These are phyloP conservation scores for Dactylellina parvicollis DNA, from an alignment of 2,329 filamentous ascomycete genomes.

Conservation along the genomic window DNA sequence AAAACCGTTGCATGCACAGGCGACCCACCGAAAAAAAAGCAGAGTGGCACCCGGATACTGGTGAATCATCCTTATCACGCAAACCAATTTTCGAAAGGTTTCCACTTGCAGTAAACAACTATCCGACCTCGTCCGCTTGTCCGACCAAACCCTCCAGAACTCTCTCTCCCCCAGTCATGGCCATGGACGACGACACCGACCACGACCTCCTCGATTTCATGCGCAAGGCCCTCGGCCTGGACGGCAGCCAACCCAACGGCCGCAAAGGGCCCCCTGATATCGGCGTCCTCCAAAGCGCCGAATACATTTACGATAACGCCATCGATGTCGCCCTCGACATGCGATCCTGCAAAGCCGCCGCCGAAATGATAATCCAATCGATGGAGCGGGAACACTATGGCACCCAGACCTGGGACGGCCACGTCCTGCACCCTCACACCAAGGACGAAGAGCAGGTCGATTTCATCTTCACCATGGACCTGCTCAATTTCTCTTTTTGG, in stretches of 20 bases:
- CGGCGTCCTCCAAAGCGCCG: slow-evolving; percentile 80
- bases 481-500: slow-evolving; percentile 98
- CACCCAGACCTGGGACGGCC: slow-evolving; percentile 83
- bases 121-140: too few relatives aligned
- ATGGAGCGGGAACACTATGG: slow-evolving; percentile 89
- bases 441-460: slow-evolving; percentile 82
- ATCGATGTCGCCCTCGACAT: slow-evolving; percentile 92
- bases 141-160: too few relatives aligned
- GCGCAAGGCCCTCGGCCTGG: slow-evolving; percentile 56
- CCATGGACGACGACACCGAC: slow-evolving; percentile 57
- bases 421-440: slow-evolving; percentile 86
- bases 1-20: too few relatives aligned
- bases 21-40: background rate
- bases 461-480: slow-evolving; percentile 97
- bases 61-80: too few relatives aligned
- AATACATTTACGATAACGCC: slow-evolving; percentile 89
- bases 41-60: background rate
- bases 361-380: slow-evolving; percentile 77
- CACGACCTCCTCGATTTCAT: slow-evolving; percentile 58
- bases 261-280: slow-evolving; percentile 71
- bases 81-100: too few relatives aligned
- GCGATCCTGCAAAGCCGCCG: slow-evolving; percentile 81
- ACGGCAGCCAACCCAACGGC: slow-evolving; percentile 11
- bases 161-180: too few relatives aligned
- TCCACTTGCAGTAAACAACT: too few relatives aligned